phyloP scores from a whole-genome alignment of 768 basidiomycete genomes.

The Mrakia hoshinonis region DNA sequence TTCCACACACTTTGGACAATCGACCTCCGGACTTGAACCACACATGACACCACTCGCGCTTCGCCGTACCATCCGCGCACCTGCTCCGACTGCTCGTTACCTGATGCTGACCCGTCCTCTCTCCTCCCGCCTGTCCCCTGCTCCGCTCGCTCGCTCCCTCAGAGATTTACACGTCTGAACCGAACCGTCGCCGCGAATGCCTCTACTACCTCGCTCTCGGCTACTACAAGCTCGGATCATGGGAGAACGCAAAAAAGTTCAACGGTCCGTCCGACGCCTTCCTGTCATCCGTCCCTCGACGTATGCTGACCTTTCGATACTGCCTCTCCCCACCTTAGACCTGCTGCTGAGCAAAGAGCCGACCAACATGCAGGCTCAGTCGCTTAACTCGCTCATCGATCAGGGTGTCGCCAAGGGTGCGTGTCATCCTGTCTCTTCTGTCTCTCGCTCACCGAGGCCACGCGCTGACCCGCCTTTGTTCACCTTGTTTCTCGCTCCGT shows the following conservation, averaged over 20 bases:
- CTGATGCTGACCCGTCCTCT: neutral
- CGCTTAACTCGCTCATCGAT: constrained; percentile 75
- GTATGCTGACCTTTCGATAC: too few species aligned
- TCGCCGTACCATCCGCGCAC: neutral
- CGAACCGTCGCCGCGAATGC: constrained; percentile 80
- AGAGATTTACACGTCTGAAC: constrained; percentile 89
- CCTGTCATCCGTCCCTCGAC: neutral
- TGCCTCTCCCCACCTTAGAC: constrained; percentile 45
- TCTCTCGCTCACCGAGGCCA: neutral
- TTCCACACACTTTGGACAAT: too few species aligned
- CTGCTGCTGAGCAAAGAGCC: constrained; percentile 87
- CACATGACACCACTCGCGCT: neutral
- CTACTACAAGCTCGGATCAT: constrained; percentile 93
- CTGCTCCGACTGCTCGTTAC: neutral
- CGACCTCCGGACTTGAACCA: too few species aligned
- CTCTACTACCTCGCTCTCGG: constrained; percentile 93
- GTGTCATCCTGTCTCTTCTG: constrained; percentile 30
- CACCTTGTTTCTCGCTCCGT: constrained; percentile 1
- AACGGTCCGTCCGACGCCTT: constrained; percentile 57
- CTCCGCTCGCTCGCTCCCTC: constrained; percentile 4
- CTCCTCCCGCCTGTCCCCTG: neutral
- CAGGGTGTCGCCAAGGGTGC: constrained; percentile 70
- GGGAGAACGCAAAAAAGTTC: constrained; percentile 81
- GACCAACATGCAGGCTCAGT: constrained; percentile 82
- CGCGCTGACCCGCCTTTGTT: neutral